Evolutionary conservation across 306 rosid genomes (phyloP), one percentile per base, ranked within the genome.

Genomic region (Acacia confusa): DNA sequence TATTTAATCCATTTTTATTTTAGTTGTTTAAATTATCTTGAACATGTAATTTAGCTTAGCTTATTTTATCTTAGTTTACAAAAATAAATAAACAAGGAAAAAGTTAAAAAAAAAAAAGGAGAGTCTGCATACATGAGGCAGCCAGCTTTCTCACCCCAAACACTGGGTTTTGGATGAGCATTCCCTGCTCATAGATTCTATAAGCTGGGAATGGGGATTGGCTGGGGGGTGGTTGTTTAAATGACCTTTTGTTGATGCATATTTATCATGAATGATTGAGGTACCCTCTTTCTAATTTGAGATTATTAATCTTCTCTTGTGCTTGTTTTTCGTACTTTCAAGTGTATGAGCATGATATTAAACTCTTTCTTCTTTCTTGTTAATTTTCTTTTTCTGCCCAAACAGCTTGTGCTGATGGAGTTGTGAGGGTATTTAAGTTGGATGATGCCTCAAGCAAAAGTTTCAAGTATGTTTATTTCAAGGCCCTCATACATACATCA

Each of bases 341-440:
- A 72, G 34, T 77, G 7, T 79, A 16, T 72, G 44, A 24, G 47
- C 75, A 58, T 68, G 32, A 12, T 76, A 79, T 61, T 64, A 28
- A 65, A 13, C 32, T 34, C 36, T 64, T 84, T 48, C 78, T 7
- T 52, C 68, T 75, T 84, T 52, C 68, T 75, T 84, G 40, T 34
- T 76, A 32, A 10, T 72, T 64, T 73, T 58, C 72, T 61, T 70
- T 87, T 28, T 48, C 52, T 85, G 32, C 81, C 75, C 57, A 65
- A 75, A 76, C 93, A 96, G 99, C 94, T 80, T 96, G 98, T 81
- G 97, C 90, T 53, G 99, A 96, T 89, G 99, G 99, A 87, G 84
- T 96, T 68, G 81, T 96, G 84, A 91, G 99, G 79, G 92, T 93
- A 32, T 96, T 96, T 74, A 93, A 93, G 92, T 80, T 96, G 92